phyloP scores from a whole-genome alignment of 441 rosid species.

The Mallotus repandus region DNA sequence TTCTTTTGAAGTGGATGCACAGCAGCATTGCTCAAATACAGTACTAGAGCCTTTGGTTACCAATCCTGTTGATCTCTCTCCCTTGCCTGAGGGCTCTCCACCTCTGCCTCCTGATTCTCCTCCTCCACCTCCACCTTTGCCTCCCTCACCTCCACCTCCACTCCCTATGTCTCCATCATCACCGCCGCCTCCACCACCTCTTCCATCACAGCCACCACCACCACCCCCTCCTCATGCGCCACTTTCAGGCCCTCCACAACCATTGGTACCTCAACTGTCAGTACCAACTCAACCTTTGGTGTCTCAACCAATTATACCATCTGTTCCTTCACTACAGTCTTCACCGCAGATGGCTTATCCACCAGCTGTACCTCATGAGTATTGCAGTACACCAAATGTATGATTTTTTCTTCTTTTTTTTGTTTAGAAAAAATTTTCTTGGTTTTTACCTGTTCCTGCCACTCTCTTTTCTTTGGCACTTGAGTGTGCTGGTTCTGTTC shows the following conservation, averaged over 20 bases:
- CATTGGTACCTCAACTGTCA: slow-evolving; percentile 34
- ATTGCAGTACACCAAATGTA: slow-evolving; percentile 52
- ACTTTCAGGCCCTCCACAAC: slow-evolving; percentile 45
- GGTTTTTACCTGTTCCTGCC: background rate
- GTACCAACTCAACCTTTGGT: slow-evolving; percentile 49
- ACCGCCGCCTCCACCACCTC: slow-evolving; percentile 44
- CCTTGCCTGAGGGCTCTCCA: slow-evolving; percentile 67
- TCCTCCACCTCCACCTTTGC: slow-evolving; percentile 85
- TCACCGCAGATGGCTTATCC: slow-evolving; percentile 67
- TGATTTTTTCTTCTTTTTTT: slow-evolving; percentile 27
- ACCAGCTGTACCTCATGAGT: slow-evolving; percentile 59
- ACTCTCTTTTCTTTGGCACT: background rate
- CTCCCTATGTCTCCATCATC: slow-evolving; percentile 47
- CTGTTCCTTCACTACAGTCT: slow-evolving; percentile 53
- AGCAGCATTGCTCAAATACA: slow-evolving; percentile 36
- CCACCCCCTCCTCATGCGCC: slow-evolving; percentile 46
- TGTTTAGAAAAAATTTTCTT: slow-evolving; percentile 8
- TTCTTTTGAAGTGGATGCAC: slow-evolving; percentile 40
- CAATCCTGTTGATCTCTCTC: slow-evolving; percentile 37
- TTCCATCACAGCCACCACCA: slow-evolving; percentile 45
- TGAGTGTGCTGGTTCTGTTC: slow-evolving; percentile 9
- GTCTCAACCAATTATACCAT: slow-evolving; percentile 43
- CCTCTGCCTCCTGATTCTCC: slow-evolving; percentile 88
- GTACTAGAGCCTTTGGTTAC: slow-evolving; percentile 36
- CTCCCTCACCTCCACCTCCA: slow-evolving; percentile 67